Conservation (phyloP, 305 asterid genomes). For the Fraxinus platypoda region DNA sequence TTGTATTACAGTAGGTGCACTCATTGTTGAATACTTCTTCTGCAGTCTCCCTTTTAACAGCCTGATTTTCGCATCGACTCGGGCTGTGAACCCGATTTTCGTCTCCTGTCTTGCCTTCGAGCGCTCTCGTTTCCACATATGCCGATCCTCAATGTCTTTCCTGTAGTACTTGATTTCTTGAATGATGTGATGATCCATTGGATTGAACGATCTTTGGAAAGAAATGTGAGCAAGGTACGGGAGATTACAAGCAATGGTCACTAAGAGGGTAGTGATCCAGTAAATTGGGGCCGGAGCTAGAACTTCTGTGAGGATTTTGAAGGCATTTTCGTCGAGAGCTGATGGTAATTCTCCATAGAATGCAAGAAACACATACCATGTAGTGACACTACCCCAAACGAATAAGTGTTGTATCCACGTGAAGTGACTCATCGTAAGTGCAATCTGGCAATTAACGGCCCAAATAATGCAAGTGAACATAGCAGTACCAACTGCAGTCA, state of each 20-base stretch:
- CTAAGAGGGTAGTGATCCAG: constrained; percentile 50
- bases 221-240: constrained; percentile 60
- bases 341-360: constrained; percentile 46
- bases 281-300: constrained; percentile 61
- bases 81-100: constrained; percentile 68
- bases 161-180: constrained; percentile 69
- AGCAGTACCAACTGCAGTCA: constrained; percentile 43
- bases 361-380: constrained; percentile 52
- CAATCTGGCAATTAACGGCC: constrained; percentile 73
- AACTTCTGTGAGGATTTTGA: constrained; percentile 42
- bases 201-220: constrained; percentile 46
- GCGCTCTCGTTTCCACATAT: constrained; percentile 73
- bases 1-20: constrained; percentile 13
- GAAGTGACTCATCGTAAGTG: constrained; percentile 58
- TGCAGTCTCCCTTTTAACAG: constrained; percentile 54
- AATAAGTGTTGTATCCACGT: constrained; percentile 66
- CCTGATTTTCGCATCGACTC: constrained; percentile 76
- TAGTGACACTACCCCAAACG: constrained; percentile 59
- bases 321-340: constrained; percentile 45
- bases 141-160: constrained; percentile 55
- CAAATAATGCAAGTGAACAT: constrained; percentile 69
- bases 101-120: constrained; percentile 62
- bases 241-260: constrained; percentile 43
- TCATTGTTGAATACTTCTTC: constrained; percentile 42
- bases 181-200: constrained; percentile 57